Evolutionary conservation across 2,329 filamentous ascomycete species (phyloP).

Genomic region (Cytospora schulzeri): DNA sequence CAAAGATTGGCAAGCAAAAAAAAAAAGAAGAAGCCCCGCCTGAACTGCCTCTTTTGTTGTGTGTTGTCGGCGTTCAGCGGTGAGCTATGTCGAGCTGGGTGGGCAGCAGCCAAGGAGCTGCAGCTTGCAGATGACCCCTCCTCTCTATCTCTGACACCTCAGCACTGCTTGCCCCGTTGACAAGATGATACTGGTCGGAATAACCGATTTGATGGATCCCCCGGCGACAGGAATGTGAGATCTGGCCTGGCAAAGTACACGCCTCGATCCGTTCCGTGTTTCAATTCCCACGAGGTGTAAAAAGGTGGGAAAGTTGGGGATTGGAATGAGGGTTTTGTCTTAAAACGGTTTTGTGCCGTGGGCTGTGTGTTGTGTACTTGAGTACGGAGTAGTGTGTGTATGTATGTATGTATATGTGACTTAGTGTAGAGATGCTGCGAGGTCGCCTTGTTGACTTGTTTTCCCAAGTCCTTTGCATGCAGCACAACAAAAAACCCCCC

Average conservation of each 20-base stretch:
- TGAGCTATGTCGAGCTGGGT: constrained; percentile 10
- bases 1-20: background rate
- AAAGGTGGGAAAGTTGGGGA: background rate
- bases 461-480: constrained; percentile 1
- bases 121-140: constrained; percentile 22
- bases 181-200: background rate
- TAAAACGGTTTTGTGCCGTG: background rate
- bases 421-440: background rate
- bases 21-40: background rate
- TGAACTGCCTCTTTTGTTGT: background rate
- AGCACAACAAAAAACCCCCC: background rate
- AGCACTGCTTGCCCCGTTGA: constrained; percentile 1
- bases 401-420: constrained; percentile 4
- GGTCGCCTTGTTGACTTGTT: constrained; percentile 2
- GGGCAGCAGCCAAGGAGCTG: constrained; percentile 18
- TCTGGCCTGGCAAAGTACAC: background rate
- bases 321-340: constrained; percentile 11
- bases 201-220: background rate
- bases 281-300: constrained; percentile 16
- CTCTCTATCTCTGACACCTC: constrained; percentile 20
- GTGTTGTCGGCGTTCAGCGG: background rate
- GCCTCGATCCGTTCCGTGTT: constrained; percentile 22
- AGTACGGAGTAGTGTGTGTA: background rate
- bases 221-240: constrained; percentile 1
- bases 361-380: background rate